These are phyloP conservation scores for Hyaloscypha hepaticicola DNA, from an alignment of 495 filamentous ascomycete genomes.

Conservation along the genomic window DNA sequence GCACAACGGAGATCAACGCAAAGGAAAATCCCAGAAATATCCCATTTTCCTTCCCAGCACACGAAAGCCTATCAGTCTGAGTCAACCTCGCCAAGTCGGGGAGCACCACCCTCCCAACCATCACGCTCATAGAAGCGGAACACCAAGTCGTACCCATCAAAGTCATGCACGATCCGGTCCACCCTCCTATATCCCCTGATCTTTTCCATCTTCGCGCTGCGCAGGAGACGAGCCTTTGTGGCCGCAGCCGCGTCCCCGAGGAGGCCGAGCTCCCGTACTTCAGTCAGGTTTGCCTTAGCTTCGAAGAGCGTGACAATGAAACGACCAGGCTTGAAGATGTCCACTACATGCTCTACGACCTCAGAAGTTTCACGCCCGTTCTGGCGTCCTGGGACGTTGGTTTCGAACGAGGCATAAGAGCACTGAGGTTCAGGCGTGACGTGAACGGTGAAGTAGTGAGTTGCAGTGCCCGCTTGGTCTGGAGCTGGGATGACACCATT, in stretches of 20 bases:
- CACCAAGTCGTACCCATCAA: conserved; percentile 96
- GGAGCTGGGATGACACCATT: conserved; percentile 93
- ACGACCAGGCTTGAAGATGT: conserved; percentile 92
- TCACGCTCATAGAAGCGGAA: conserved; percentile 95
- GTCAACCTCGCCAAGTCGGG: conserved; percentile 32
- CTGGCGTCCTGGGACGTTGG: conserved; percentile 91
- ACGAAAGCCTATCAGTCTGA: neutral
- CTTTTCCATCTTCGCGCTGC: conserved; percentile 70
- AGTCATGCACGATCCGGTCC: conserved; percentile 94
- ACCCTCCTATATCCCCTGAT: conserved; percentile 87
- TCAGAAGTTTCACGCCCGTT: conserved; percentile 85
- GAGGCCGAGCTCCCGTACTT: conserved; percentile 35
- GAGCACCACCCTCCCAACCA: conserved; percentile 61
- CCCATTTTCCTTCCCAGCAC: neutral
- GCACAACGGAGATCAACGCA: neutral
- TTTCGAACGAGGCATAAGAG: conserved; percentile 99
- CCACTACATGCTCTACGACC: conserved; percentile 88
- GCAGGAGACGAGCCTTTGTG: conserved; percentile 44
- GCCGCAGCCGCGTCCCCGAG: conserved; percentile 33
- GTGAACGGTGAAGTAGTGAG: conserved; percentile 98
- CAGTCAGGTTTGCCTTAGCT: conserved; percentile 60
- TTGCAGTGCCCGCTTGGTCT: conserved; percentile 53
- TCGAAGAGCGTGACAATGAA: conserved; percentile 99
- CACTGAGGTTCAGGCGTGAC: conserved; percentile 97
- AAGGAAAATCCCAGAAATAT: neutral